Evolutionary conservation across 331 rosid genomes (phyloP), one percentile per base, ranked within the genome.

Genomic region (Phaseolus coccineus): DNA sequence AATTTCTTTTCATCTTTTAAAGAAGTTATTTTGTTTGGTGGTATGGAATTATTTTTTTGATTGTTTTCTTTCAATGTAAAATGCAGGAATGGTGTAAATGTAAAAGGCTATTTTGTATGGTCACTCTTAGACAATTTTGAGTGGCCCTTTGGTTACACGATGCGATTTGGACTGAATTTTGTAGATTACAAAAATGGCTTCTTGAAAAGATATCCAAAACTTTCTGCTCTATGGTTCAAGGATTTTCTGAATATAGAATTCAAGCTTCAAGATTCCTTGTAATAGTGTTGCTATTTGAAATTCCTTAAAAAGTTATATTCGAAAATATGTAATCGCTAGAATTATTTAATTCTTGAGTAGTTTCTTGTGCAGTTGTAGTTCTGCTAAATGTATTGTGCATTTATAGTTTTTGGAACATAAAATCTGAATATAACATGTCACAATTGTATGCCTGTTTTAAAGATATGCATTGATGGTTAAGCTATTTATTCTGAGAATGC

Each of bases 71-170:
- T 31, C 3, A 8, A 16, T n/a, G 6, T 7, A 12, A 48, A 61
- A 33, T 61, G 19, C n/a, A 68, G 86, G 71, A 24, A 69, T 8
- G 94, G 88, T 1, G 87, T 56, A 7, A 86, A 77, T 47, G 84
- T 86, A 11, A 81, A 71, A 4, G 88, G 88, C 0, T 88, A 83
- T 35, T 90, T 81, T 27, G 88, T 74, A 24, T 88, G 90, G 89
- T 86, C 90, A 0, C 56, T 88, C 1, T 61, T 88, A 5, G 90
- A 90, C 44, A 81, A 79, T 24, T 88, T 88, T 16, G 90, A 86
- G 52, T 88, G 86, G 92, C 2, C n/a, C 0, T 24, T 39, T 0
- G 90, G 88, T 2, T 90, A 72, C 24, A 78, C 82, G 0, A 35
- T 70, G 4, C 75, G 92, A 2, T 86, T 86, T 37, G 94, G 92